Conservation (phyloP, 371 early-diverging fungal genomes). For the Syncephalastrum contaminatum region DNA sequence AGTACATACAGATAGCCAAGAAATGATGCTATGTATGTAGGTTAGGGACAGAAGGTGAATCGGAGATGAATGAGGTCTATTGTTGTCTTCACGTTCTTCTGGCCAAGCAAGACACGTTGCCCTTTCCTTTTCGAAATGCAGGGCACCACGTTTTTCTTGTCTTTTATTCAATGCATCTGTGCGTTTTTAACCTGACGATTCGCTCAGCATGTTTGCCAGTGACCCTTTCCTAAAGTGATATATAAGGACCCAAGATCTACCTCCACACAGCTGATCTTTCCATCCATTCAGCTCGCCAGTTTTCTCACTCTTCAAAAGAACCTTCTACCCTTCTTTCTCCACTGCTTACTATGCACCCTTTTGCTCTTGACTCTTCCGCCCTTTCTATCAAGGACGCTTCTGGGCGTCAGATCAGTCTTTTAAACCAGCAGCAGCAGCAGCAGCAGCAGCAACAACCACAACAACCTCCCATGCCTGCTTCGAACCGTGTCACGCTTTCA, state of each 20-base stretch:
- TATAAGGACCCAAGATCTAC: conserved; percentile 2
- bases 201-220: neutral
- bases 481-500: neutral
- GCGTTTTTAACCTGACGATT: conserved; percentile 17
- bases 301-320: neutral
- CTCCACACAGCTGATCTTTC: neutral
- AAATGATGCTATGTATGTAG: too few species aligned
- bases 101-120: conserved; percentile 1
- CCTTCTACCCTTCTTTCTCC: neutral
- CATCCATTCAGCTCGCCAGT: too few species aligned
- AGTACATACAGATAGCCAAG: too few species aligned
- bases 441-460: conserved; percentile 2
- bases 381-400: conserved; percentile 9
- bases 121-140: conserved; percentile 3
- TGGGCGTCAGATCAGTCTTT: conserved; percentile 3
- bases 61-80: too few species aligned
- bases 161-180: conserved; percentile 11
- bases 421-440: neutral
- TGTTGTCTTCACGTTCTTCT: too few species aligned
- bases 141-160: conserved; percentile 10
- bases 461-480: neutral
- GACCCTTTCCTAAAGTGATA: neutral
- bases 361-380: conserved; percentile 1
- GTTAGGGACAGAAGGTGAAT: too few species aligned
- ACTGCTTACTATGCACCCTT: conserved; percentile 1